Percentiles rank a stretch among this genome's conserved stretches.
These are phyloP conservation scores for Bonia amplexicaulis DNA, from an alignment of 176 grass and related monocot genomes.

Conservation along the genomic window DNA sequence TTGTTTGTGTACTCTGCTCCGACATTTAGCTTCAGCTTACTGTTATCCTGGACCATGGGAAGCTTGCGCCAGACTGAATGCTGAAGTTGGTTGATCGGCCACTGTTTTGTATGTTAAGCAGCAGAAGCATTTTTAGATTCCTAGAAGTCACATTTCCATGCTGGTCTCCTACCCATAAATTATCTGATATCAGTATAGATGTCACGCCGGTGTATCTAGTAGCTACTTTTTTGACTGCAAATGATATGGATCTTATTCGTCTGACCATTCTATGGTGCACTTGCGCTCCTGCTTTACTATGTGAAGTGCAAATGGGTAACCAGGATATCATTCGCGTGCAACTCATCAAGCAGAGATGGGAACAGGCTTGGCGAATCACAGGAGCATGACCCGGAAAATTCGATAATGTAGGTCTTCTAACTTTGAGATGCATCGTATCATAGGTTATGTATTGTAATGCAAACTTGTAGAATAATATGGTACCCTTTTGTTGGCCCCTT, in stretches of 20 bases:
- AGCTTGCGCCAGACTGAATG: background rate
- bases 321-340: background rate
- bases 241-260: background rate
- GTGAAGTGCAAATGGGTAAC: background rate
- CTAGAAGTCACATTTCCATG: background rate
- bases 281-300: background rate
- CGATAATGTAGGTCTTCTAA: no score
- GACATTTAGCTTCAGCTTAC: background rate
- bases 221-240: background rate
- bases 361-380: background rate
- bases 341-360: background rate
- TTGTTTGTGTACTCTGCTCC: background rate
- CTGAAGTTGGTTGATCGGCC: background rate
- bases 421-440: no score
- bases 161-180: background rate
- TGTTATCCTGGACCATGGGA: slow-evolving; percentile 2
- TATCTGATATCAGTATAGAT: background rate
- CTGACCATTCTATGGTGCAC: background rate
- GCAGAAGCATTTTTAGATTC: slow-evolving; percentile 16
- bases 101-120: slow-evolving; percentile 22
- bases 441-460: no score
- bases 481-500: no score
- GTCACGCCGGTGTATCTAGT: background rate
- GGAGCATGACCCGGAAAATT: no score
- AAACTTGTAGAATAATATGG: no score